Conservation (phyloP, 495 filamentous ascomycete species). For the Sordaria brevicollis region DNA sequence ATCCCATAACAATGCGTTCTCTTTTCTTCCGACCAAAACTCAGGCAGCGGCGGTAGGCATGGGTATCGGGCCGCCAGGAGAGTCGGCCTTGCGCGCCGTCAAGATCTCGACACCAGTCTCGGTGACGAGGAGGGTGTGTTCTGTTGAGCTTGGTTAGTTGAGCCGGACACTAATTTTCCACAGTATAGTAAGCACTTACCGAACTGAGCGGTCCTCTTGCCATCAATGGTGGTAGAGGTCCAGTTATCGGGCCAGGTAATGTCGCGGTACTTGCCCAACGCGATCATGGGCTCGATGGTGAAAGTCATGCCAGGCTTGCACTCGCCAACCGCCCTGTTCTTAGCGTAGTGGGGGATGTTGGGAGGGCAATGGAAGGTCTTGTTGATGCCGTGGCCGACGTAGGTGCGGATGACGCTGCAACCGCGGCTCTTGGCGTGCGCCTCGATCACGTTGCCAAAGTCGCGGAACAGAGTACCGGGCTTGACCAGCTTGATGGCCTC, state of each 20-base stretch:
- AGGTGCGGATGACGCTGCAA: slow-evolving; percentile 81
- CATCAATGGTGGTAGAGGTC: slow-evolving; percentile 78
- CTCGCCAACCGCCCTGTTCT: slow-evolving; percentile 81
- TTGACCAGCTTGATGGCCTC: slow-evolving; percentile 78
- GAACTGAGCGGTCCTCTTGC: slow-evolving; percentile 76
- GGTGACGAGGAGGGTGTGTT: slow-evolving; percentile 91
- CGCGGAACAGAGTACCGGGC: slow-evolving; percentile 74
- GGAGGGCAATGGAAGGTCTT: slow-evolving; percentile 75
- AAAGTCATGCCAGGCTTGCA: slow-evolving; percentile 89
- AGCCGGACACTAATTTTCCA: neutral
- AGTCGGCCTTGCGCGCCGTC: slow-evolving; percentile 70
- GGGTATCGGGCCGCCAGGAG: slow-evolving; percentile 72
- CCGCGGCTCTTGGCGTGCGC: slow-evolving; percentile 68
- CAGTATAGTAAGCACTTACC: slow-evolving; percentile 26
- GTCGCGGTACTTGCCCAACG: slow-evolving; percentile 67
- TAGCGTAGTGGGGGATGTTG: slow-evolving; percentile 79
- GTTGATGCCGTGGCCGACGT: slow-evolving; percentile 85
- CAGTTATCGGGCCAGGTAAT: slow-evolving; percentile 87
- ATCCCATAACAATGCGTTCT: neutral
- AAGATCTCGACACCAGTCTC: slow-evolving; percentile 88
- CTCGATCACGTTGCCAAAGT: slow-evolving; percentile 76
- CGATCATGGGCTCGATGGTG: slow-evolving; percentile 90
- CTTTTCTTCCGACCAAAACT: neutral
- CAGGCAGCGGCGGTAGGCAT: slow-evolving; percentile 37
- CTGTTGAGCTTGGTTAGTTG: slow-evolving; percentile 24